These are phyloP conservation scores for Kodamaea suecica DNA, from an alignment of 1,139 yeast genomes.

Conservation along the genomic window DNA sequence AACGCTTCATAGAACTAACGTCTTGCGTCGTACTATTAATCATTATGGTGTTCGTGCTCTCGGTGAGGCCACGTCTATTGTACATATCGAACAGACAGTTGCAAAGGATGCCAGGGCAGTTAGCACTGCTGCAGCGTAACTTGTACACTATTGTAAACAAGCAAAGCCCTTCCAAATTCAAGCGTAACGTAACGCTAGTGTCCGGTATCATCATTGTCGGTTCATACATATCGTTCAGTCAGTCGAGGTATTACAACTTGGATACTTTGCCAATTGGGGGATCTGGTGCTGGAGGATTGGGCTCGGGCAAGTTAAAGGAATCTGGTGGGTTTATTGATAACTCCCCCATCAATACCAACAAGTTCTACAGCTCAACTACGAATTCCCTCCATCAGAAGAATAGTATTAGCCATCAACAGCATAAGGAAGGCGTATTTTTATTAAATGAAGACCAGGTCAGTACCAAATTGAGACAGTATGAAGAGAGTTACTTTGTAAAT, in stretches of 20 bases:
- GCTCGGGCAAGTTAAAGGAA: constrained; percentile 10
- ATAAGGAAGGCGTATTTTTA: constrained; percentile 42
- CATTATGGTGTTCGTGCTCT: constrained; percentile 29
- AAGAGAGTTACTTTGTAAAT: constrained; percentile 76
- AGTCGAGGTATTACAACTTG: constrained; percentile 41
- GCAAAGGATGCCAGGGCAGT: constrained; percentile 15
- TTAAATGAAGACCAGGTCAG: constrained; percentile 76
- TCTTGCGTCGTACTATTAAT: not conserved
- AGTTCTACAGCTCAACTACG: constrained; percentile 45
- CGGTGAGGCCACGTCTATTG: constrained; percentile 30
- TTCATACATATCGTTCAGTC: constrained; percentile 41
- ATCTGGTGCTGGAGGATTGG: constrained; percentile 7
- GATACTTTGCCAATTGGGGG: constrained; percentile 29
- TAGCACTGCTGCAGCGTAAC: constrained; percentile 7
- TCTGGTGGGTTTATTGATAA: constrained; percentile 10
- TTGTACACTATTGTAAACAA: constrained; percentile 7
- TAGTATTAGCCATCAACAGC: constrained; percentile 43
- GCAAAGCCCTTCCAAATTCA: constrained; percentile 10
- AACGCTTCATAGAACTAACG: no score
- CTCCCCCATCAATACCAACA: constrained; percentile 19
- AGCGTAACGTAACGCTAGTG: constrained; percentile 39
- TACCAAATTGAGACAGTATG: constrained; percentile 62
- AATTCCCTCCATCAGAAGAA: constrained; percentile 39
- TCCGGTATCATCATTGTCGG: constrained; percentile 49
- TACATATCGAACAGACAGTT: constrained; percentile 23